Evolutionary conservation across 139 green algal species (phyloP), one percentile per base, ranked within the genome.

Genomic region (Asterochloris erici): DNA sequence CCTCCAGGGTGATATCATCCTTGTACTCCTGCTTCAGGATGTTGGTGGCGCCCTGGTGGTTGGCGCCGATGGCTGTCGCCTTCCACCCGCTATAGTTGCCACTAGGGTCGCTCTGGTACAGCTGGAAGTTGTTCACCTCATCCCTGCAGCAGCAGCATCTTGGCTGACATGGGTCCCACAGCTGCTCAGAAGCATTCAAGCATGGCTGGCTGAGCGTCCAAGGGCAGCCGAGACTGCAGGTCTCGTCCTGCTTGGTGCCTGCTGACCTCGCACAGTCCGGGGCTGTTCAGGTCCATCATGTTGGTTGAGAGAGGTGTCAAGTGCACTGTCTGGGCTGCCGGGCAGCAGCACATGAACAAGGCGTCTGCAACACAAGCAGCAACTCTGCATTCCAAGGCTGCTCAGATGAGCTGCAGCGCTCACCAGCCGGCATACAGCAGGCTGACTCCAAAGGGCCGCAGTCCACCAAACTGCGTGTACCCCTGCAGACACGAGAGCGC

Each of bases 11-110:
- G 75, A 95, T 88, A 26, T 95, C 93, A 63, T 97, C 91, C 79
- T 96, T 94, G 89, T 96, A 98, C 74, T 99, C 93, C 77, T 92
- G 91, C 89, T 98, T 97, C 84, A 98, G 89, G 81, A 97, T 85
- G 89, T 95, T 97, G n/a, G 93, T 89, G 19, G 95, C 95, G 0
- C 90, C 92, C 79, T 94, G 89, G 81, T 98, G 90, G 79, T 98
- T 98, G 26, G 91, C 95, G 68, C 96, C 96, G 68, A 99, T 98
- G 60, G 95, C 95, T 13, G 94, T 94, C 10, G 96, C 97, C 88
- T 98, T 98, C 97, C 97, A 99, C 24, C 96, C 97, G 54, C 93
- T 92, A 76, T 98, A 99, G 90, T 99, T 99, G 73, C 97, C 97
- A 60, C 85, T 94, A 54, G 97, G 97, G 84, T 99, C 96, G 75